Evolutionary conservation across 352 stramenopile species (phyloP), one percentile per base, ranked within the genome.

Genomic region (Phytophthora kernoviae): DNA sequence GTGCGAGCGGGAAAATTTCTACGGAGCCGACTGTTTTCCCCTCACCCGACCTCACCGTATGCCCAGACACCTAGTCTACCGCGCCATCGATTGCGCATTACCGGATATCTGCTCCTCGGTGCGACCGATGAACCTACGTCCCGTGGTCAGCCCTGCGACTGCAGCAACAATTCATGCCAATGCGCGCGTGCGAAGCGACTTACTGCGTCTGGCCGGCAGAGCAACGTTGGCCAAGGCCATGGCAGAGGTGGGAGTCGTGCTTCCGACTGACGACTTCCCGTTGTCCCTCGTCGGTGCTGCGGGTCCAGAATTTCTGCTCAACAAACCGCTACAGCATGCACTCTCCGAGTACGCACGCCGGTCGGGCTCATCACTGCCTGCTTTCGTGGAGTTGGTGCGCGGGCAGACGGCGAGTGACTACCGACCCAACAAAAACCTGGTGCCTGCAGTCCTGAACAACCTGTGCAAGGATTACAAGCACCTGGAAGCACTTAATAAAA

Each of bases 101-200:
- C n/a, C n/a, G n/a, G n/a, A n/a, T n/a, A n/a, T n/a, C n/a, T n/a
- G n/a, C n/a, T n/a, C n/a, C n/a, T n/a, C n/a, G n/a, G n/a, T n/a
- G n/a, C 15, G 40, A 46, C n/a, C 34, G 34, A 41, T 5, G 11
- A 15, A 15, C 40, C 10, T 46, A 9, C n/a, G 17, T 46, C 40
- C 40, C n/a, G 20, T 27, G 3, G 7, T 24, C n/a, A 30, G 40
- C 40, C 15, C n/a, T 15, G 20, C 15, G n/a, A 27, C 18, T 46
- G 40, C 40, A 46, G n/a, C 18, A 46, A 15, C 40, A 3, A 27
- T 46, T 15, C 40, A 46, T 27, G 40, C 40, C 7, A 46, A 46
- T 46, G 17, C 20, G n/a, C 45, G 45, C 20, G 14, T 5, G 14
- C 14, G 34, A 41, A 17, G 34, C 14, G 34, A 41, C 7, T 41